A percentile compares a stretch with the other conserved stretches of the same genome.
Evolutionary conservation across 495 filamentous ascomycete species (phyloP).

Genomic region (Penicillium malachiteum): DNA sequence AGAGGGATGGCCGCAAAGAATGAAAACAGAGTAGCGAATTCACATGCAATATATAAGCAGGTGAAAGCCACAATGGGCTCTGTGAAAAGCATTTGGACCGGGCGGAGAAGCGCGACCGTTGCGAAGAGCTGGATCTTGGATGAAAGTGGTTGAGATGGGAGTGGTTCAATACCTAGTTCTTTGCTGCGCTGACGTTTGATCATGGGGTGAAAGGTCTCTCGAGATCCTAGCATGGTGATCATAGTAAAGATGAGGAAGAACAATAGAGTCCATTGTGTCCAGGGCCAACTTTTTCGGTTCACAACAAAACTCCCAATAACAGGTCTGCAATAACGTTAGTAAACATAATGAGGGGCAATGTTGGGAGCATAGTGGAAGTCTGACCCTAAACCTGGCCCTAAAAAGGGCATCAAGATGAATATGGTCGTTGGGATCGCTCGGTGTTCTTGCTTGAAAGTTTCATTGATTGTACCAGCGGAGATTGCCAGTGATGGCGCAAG

Average conservation of each 20-base stretch:
- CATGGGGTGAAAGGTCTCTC: slow-evolving; percentile 65
- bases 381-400: slow-evolving; percentile 38
- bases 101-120: slow-evolving; percentile 58
- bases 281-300: slow-evolving; percentile 58
- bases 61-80: slow-evolving; percentile 66
- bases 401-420: slow-evolving; percentile 40
- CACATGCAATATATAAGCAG: slow-evolving; percentile 61
- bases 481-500: slow-evolving; percentile 38
- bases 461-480: slow-evolving; percentile 46
- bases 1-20: slow-evolving; percentile 67
- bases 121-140: slow-evolving; percentile 48
- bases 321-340: slow-evolving; percentile 38
- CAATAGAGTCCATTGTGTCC: slow-evolving; percentile 57
- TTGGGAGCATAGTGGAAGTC: slow-evolving; percentile 1
- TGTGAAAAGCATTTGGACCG: slow-evolving; percentile 60
- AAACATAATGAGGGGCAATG: too few relatives aligned
- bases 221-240: slow-evolving; percentile 20
- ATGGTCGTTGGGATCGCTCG: slow-evolving; percentile 35
- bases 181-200: slow-evolving; percentile 54
- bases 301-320: slow-evolving; percentile 63
- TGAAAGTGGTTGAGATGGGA: slow-evolving; percentile 31
- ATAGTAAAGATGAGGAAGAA: slow-evolving; percentile 46
- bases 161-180: slow-evolving; percentile 35
- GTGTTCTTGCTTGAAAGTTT: slow-evolving; percentile 34
- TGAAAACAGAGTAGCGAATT: slow-evolving; percentile 61